These are phyloP conservation scores for Chernovozyma aurita DNA, from an alignment of 1,139 yeast genomes.

Conservation along the genomic window DNA sequence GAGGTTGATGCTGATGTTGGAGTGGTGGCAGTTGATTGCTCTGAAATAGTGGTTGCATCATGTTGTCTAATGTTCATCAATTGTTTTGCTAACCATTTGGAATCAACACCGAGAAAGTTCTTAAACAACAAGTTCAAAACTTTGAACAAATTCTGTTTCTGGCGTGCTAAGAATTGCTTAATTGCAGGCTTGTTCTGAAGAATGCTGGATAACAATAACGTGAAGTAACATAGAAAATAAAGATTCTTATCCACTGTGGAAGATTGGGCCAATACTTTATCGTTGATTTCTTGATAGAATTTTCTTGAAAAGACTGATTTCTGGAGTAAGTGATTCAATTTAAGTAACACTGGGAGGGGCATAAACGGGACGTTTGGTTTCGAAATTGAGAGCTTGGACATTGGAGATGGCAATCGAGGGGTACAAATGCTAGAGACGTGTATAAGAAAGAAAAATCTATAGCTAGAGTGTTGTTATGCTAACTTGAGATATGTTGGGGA, in stretches of 20 bases:
- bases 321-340: slow-evolving; percentile 18
- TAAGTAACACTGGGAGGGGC: slow-evolving; percentile 18
- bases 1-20: no score
- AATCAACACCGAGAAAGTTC: slow-evolving; percentile 12
- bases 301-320: slow-evolving; percentile 30
- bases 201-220: slow-evolving; percentile 36
- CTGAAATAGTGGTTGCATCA: neutral
- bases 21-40: neutral
- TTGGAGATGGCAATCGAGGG: no score
- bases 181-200: slow-evolving; percentile 37
- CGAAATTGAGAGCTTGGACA: neutral
- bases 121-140: slow-evolving; percentile 11
- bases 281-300: slow-evolving; percentile 40
- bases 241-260: slow-evolving; percentile 38
- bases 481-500: no score
- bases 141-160: slow-evolving; percentile 20
- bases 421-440: no score
- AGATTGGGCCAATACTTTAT: slow-evolving; percentile 32
- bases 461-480: no score
- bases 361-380: slow-evolving; percentile 4
- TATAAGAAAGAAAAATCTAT: no score
- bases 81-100: no score
- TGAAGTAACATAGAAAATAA: slow-evolving; percentile 43
- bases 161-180: slow-evolving; percentile 24
- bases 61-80: neutral